Base-by-base conservation (phyloP, 108 stramenopile species). In the Nannochloropsis oceanica region DNA sequence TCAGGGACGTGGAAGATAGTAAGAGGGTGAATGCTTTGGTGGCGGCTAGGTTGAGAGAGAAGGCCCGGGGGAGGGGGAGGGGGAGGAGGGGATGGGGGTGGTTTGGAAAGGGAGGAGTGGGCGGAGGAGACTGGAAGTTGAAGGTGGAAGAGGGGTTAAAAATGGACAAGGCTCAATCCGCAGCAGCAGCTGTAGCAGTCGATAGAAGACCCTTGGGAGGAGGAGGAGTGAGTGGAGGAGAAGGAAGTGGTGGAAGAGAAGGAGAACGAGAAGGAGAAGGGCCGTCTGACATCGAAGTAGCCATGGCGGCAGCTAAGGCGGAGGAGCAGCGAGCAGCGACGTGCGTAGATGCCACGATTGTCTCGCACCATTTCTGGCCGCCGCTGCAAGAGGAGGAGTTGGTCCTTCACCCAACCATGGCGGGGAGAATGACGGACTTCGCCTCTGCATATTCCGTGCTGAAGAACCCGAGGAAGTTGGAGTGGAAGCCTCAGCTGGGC, bases 291-390 rank as follows among this genome's bases (percentile, higher is more conserved):
- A 20, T n/a, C 18, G 26, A 24, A 50, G 22, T 11, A 12, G 26
- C 85, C 34, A 25, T 11, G 18, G 80, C 81, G 11, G 18, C 79
- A n/a, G 43, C 50, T 12, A 42, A 83, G 13, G 59, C 59, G 18
- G 59, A 73, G n/a, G 59, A 18, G n/a, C 22, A n/a, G n/a, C 22
- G 22, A n/a, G n/a, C 18, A 10, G 59, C 1, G n/a, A 85, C 79
- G 79, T 83, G 91, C 0, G 90, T 96, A 18, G 95, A 96, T 84
- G 94, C 93, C 25, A 93, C 93, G 13, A 94, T 97, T 43, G 90
- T 97, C 13, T 96, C 95, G 9, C 95, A 97, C 80, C 95, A 95
- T 80, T 99, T 96, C 90, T 99, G 98, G 98, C 98, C 98, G 42
- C 84, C 94, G n/a, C 87, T 97, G 43, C 93, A 94, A 50, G 92